A percentile compares a stretch with the other conserved stretches of the same genome.
Conservation (phyloP, 768 basidiomycete species). For the Mycena rebaudengoi region DNA sequence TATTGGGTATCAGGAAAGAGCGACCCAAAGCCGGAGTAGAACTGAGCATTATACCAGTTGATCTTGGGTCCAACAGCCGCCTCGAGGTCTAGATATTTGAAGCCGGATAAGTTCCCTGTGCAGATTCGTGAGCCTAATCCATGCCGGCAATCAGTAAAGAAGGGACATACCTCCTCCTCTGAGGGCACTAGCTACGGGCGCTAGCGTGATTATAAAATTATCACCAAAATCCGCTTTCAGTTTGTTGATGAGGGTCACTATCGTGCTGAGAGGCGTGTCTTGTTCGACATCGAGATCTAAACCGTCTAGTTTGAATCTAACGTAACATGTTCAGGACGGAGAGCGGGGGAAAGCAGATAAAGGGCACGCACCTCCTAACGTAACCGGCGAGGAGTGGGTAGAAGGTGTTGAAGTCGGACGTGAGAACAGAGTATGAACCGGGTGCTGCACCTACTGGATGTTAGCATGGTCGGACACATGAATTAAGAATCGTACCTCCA, state of each 20-base stretch:
- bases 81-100: conserved; percentile 33
- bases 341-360: not conserved
- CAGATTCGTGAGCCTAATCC: too few relatives aligned
- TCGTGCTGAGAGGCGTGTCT: conserved; percentile 16
- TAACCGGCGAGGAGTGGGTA: conserved; percentile 28
- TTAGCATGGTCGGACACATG: too few relatives aligned
- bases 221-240: conserved; percentile 35
- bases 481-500: too few relatives aligned
- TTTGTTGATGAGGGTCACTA: conserved; percentile 29
- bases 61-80: conserved; percentile 20
- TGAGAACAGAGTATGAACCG: conserved; percentile 30
- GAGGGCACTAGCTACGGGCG: conserved; percentile 34
- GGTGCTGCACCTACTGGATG: too few relatives aligned
- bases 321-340: not conserved
- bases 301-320: conserved; percentile 33
- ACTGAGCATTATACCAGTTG: conserved; percentile 33
- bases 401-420: conserved; percentile 29
- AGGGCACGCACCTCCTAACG: conserved; percentile 26
- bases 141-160: too few relatives aligned
- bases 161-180: too few relatives aligned
- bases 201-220: conserved; percentile 37
- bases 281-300: conserved; percentile 39
- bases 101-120: conserved; percentile 39
- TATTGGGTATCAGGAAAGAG: conserved; percentile 31
- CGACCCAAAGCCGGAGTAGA: conserved; percentile 35